Conservation (phyloP, 2,329 filamentous ascomycete species). For the Uncinocarpus reesii region DNA sequence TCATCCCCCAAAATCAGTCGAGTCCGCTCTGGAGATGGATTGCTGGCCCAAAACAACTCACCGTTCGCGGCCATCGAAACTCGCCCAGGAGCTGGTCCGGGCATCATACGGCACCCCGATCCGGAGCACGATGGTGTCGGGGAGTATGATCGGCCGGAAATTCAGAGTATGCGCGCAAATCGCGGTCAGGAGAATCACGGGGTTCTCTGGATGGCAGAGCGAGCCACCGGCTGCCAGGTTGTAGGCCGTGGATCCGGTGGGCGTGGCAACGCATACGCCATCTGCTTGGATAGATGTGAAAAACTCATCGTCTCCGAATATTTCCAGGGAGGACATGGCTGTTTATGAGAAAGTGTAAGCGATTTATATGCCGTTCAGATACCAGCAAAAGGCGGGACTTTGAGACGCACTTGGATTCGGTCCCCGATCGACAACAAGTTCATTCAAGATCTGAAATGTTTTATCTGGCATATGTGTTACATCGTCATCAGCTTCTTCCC, state of each 20-base stretch:
- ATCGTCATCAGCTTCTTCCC: conserved; percentile 71
- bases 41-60: conserved; percentile 25
- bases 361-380: neutral
- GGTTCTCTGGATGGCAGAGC: conserved; percentile 88
- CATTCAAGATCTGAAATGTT: conserved; percentile 85
- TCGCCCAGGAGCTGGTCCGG: conserved; percentile 85
- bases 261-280: conserved; percentile 86
- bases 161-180: conserved; percentile 88
- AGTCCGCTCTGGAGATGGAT: neutral
- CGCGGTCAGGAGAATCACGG: conserved; percentile 78
- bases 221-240: conserved; percentile 83
- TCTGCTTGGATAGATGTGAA: conserved; percentile 91
- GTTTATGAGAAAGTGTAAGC: conserved; percentile 8
- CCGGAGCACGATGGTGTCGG: conserved; percentile 87
- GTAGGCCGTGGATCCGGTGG: conserved; percentile 92
- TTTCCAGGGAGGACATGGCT: conserved; percentile 88
- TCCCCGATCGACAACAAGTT: conserved; percentile 89
- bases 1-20: neutral
- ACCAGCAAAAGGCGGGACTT: neutral
- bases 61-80: conserved; percentile 87
- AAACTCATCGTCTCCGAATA: conserved; percentile 78
- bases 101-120: conserved; percentile 93
- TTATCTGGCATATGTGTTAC: conserved; percentile 76
- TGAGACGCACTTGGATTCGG: conserved; percentile 68
- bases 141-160: conserved; percentile 87